These are phyloP conservation scores for Macaranga tanarius DNA, from an alignment of 441 rosid species.

Conservation along the genomic window DNA sequence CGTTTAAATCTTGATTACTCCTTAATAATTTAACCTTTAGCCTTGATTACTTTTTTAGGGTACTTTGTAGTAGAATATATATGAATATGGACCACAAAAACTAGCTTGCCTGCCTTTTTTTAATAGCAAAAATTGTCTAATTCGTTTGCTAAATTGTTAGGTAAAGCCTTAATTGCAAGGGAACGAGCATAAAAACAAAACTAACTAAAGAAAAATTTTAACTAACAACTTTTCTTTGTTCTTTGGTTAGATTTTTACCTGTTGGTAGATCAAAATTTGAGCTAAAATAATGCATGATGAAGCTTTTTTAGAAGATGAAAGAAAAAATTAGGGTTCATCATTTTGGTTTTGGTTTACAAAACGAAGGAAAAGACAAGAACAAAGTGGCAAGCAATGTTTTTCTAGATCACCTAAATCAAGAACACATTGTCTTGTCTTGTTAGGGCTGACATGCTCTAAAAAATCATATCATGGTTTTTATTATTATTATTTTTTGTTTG, in stretches of 20 bases:
- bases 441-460: conserved; percentile 17
- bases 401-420: conserved; percentile 9
- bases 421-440: conserved; percentile 26
- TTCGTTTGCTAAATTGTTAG: conserved; percentile 19
- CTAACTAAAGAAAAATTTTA: background rate
- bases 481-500: background rate
- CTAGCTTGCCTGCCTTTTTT: background rate
- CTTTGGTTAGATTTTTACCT: background rate
- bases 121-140: background rate
- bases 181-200: background rate
- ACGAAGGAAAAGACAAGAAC: conserved; percentile 6
- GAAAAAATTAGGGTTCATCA: conserved; percentile 31
- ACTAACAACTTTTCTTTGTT: too few relatives aligned
- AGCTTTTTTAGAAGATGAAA: background rate
- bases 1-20: background rate
- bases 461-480: conserved; percentile 24
- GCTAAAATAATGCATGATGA: background rate
- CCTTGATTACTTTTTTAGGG: background rate
- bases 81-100: conserved; percentile 15
- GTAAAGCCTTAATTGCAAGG: conserved; percentile 20
- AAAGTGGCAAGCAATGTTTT: conserved; percentile 15
- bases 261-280: background rate
- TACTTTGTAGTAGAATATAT: background rate
- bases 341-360: background rate
- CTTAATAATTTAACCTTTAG: background rate